Base-by-base conservation (phyloP, 768 basidiomycete species). In the Suillus subaureus region DNA sequence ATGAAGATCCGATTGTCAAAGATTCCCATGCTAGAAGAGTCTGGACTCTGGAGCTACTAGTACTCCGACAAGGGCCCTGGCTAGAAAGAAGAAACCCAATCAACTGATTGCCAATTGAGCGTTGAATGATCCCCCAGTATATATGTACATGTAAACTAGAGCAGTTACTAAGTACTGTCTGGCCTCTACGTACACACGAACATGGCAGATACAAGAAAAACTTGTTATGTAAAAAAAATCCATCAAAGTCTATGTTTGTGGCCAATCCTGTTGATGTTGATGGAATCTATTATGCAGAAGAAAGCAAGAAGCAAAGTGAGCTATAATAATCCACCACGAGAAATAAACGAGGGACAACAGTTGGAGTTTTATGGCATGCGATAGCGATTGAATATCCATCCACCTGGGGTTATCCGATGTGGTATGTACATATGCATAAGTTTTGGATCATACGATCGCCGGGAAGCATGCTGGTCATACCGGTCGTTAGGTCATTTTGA, bases 401-500 rank as follows among this genome's bases (percentile, higher is more conserved):
- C 57, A 58, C 57, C 23, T 55, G 21, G 54, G 54, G 33, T 21
- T 60, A 60, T 42, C 58, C 39, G 40, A 28, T 21, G 58, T 42
- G 26, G 40, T 42, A 60, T 60, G 58, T 60, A 60, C 58, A 60
- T 42, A 4, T 60, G 58, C 39, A 6, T 28, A 60, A 28, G 15
- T 31, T 31, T 55, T 28, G 26, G 26, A 23, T 60, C 11, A 28
- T 60, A 13, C 11, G 40, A 60, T 42, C 58, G 40, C 58, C 26
- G 28, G 9, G 40, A 13, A 39, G 37, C 15, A 37, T 39, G 56
- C 23, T 26, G 42, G 28, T 60, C 58, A 60, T 60, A 28, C 58
- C 40, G 39, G 40, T 60, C 58, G 58, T 60, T 43, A 60, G 6
- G 58, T 60, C 58, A 3, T 60, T 60, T 51, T 51, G 28, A 28